Evolutionary conservation across 345 rosid species (phyloP), one percentile per base, ranked within the genome.

Genomic region (Acer campestre): DNA sequence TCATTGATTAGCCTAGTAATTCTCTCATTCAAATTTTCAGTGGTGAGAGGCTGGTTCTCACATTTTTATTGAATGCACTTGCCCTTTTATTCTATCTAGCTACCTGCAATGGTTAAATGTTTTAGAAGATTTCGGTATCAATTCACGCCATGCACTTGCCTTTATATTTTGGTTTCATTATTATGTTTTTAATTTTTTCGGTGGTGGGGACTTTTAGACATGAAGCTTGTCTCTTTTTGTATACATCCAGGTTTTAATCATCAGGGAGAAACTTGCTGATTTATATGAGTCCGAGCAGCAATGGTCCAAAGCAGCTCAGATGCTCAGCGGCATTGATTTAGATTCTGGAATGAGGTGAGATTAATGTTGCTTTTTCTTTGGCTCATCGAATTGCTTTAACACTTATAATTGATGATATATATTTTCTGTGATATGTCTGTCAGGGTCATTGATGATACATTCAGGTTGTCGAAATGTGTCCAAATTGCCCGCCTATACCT

Each of bases 221-320:
- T 16, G 25, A 58, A 20, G 5, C 7, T 8, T 22, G 13, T 59
- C 29, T 56, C 67, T 10, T 22, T 22, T 77, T 77, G 13, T 81
- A 40, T 64, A 71, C 49, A 42, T 74, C 35, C 42, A 94, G 99
- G 97, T 93, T 48, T 85, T 96, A 77, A 83, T 94, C 78, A 91
- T 92, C 68, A 85, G 99, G 82, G 99, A 96, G 87, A 96, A 96
- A 77, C 99, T 96, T 85, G 97, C 98, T 4, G 97, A 88, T 75
- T 85, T 91, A 74, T 96, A 91, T 71, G 99, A 96, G 74, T 94
- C 98, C 0, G 98, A 94, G 80, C 95, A 90, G 78, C 90, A 92
- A 64, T 92, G 99, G 98, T 94, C 99, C 38, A 92, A 88, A 86
- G 99, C 99, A 17, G 98, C 99, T 3, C 97, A 96, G 86, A 96